Conservation (phyloP, 169 alveolate genomes). For the Cryptosporidium xiaoi region DNA sequence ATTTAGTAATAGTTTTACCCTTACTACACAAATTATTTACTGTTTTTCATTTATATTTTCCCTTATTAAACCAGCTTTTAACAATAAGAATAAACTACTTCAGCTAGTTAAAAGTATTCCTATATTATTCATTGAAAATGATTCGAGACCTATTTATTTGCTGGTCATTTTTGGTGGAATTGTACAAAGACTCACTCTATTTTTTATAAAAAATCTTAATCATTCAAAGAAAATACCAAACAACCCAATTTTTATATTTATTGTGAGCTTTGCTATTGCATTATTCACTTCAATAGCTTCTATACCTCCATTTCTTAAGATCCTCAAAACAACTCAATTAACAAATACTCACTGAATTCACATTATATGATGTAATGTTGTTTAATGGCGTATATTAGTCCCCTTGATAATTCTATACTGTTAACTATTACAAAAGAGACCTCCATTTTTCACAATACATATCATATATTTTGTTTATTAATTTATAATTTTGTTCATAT, state of each 20-base stretch:
- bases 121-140: conserved; percentile 12
- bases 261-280: neutral
- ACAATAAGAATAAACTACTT: too few relatives aligned
- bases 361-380: too few relatives aligned
- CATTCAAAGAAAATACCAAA: neutral
- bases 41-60: conserved; percentile 4
- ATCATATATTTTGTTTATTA: too few relatives aligned
- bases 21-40: conserved; percentile 8
- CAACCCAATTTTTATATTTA: neutral
- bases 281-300: neutral
- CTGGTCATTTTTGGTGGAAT: conserved; percentile 29
- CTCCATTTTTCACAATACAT: too few relatives aligned
- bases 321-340: neutral
- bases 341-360: too few relatives aligned
- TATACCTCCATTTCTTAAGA: conserved; percentile 5
- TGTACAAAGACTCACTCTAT: conserved; percentile 7
- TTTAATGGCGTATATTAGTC: too few relatives aligned
- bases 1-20: neutral
- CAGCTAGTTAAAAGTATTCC: neutral
- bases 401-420: too few relatives aligned
- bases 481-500: too few relatives aligned
- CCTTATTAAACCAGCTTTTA: neutral
- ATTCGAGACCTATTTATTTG: conserved; percentile 17
- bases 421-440: too few relatives aligned
- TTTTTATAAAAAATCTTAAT: neutral